Evolutionary conservation across 1,284 basidiomycete genomes (phyloP), one percentile per base, ranked within the genome.

Genomic region (Pterulicium gracile): DNA sequence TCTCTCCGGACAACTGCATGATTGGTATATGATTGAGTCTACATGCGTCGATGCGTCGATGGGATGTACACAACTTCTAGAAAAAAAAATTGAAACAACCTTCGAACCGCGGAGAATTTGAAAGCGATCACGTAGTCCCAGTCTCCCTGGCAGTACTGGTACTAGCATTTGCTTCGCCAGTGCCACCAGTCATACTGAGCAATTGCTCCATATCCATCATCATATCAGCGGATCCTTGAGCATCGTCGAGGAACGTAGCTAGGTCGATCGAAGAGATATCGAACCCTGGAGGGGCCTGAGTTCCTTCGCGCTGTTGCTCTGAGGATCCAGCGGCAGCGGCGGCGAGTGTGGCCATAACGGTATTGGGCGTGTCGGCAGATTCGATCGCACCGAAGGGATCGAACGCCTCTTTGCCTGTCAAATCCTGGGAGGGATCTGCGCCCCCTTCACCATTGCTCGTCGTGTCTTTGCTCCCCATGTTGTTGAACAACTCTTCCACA

Each of bases 401-500:
- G 7, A 32, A n/a, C 7, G 10, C n/a, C 10, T 32, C 27, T n/a
- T 32, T 32, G 10, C n/a, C 27, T 7, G 27, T 32, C n/a, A n/a
- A n/a, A n/a, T n/a, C n/a, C n/a, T n/a, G n/a, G 27, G 27, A 32
- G 27, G 27, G 27, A 32, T n/a, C n/a, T n/a, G n/a, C n/a, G n/a
- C n/a, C n/a, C n/a, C n/a, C n/a, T n/a, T n/a, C n/a, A n/a, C n/a
- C n/a, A n/a, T n/a, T n/a, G n/a, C n/a, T n/a, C n/a, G n/a, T n/a
- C n/a, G 27, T 7, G 7, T 32, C n/a, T 10, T 32, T 32, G 27
- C n/a, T n/a, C 10, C n/a, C 27, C 27, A 32, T 32, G 10, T 32
- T n/a, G 27, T 7, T 32, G 27, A 32, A 32, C n/a, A 32, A n/a
- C 7, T 78, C 60, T 24, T 62, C 65, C 41, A 72, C 68, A 47